phyloP scores from a whole-genome alignment of 495 filamentous ascomycete genomes.

The Lophiotrema nucula region DNA sequence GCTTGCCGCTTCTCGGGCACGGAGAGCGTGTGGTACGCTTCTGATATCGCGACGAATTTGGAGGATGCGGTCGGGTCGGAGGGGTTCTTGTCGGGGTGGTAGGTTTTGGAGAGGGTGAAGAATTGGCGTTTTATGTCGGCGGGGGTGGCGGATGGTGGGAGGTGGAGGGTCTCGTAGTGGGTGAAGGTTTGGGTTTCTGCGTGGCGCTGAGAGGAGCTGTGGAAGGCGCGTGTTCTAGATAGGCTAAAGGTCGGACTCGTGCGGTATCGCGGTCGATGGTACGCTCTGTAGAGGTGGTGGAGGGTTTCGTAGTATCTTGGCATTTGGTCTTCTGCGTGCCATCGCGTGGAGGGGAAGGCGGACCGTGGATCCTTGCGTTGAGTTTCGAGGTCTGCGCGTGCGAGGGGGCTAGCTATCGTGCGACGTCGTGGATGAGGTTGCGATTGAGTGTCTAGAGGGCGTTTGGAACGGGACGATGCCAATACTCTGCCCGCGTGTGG shows the following conservation, averaged over 20 bases:
- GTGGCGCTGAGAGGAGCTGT: slow-evolving; percentile 2
- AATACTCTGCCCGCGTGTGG: too few species aligned
- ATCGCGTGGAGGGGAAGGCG: too few species aligned
- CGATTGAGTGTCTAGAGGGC: too few species aligned
- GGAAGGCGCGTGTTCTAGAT: slow-evolving; percentile 15
- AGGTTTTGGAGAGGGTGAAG: slow-evolving; percentile 84
- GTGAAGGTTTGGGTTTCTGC: slow-evolving; percentile 36
- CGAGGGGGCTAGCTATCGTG: too few species aligned
- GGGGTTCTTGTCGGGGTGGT: slow-evolving; percentile 93
- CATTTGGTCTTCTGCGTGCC: too few species aligned
- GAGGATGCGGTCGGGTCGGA: slow-evolving; percentile 65
- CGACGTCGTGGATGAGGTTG: too few species aligned
- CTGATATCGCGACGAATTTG: slow-evolving; percentile 81
- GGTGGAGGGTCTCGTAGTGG: slow-evolving; percentile 80
- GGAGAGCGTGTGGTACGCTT: slow-evolving; percentile 80
- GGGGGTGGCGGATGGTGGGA: slow-evolving; percentile 65
- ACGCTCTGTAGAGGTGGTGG: slow-evolving; percentile 21
- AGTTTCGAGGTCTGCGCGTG: too few species aligned
- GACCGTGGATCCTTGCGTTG: too few species aligned
- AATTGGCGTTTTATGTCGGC: slow-evolving; percentile 90
- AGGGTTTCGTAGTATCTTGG: too few species aligned
- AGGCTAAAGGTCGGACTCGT: too few species aligned
- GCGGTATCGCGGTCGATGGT: slow-evolving; percentile 17
- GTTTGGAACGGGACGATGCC: too few species aligned
- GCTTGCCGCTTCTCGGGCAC: slow-evolving; percentile 61